phyloP scores from a whole-genome alignment of 1,139 yeast genomes.

The Scheffersomyces cryptocercus region DNA sequence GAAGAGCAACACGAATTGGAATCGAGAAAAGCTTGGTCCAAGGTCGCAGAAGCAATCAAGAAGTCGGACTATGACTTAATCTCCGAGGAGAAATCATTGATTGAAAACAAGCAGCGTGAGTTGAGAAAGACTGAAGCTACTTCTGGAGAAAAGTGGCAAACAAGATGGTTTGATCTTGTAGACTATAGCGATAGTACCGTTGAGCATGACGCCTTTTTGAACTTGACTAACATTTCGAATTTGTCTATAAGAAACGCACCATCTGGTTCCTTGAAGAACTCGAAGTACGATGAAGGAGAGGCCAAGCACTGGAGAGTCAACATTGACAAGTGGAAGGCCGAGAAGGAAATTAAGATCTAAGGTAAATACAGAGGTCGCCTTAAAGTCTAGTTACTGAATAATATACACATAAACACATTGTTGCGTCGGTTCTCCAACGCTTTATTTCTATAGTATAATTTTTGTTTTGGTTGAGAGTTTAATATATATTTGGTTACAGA shows the following conservation, averaged over 20 bases:
- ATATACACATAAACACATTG: too few relatives aligned
- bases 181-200: constrained; percentile 41
- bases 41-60: constrained; percentile 85
- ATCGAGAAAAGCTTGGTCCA: constrained; percentile 80
- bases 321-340: constrained; percentile 56
- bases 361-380: neutral
- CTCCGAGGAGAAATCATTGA: constrained; percentile 67
- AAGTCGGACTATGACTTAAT: constrained; percentile 73
- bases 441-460: too few relatives aligned
- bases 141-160: constrained; percentile 63
- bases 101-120: constrained; percentile 84
- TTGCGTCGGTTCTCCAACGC: too few relatives aligned
- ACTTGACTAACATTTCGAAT: constrained; percentile 53
- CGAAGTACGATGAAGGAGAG: constrained; percentile 51
- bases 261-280: constrained; percentile 59
- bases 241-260: constrained; percentile 66
- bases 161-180: constrained; percentile 72
- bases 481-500: too few relatives aligned
- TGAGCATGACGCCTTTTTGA: constrained; percentile 45
- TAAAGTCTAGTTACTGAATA: too few relatives aligned
- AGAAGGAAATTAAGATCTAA: constrained; percentile 52
- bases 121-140: constrained; percentile 70
- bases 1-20: constrained; percentile 77
- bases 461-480: too few relatives aligned
- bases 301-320: constrained; percentile 71